A percentile compares a stretch with the other conserved stretches of the same genome.
These are phyloP conservation scores for Ceratobasidium sp. DNA, from an alignment of 1,284 basidiomycete species.

Conservation along the genomic window DNA sequence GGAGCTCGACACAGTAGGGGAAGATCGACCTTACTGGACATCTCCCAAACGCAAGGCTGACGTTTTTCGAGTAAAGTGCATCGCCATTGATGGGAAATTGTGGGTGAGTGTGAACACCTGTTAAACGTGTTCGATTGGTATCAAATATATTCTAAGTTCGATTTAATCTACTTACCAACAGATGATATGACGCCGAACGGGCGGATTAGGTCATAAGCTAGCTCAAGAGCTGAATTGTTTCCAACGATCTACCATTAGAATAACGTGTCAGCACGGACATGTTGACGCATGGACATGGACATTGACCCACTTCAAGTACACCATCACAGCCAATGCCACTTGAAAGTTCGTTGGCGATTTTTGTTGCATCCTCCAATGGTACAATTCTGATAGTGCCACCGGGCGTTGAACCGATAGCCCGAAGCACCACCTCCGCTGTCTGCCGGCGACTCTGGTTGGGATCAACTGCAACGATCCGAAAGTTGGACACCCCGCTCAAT, in stretches of 20 bases:
- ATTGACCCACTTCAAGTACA: conserved; percentile 65
- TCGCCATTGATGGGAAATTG: conserved; percentile 52
- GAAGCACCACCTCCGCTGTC: conserved; percentile 44
- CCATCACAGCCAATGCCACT: conserved; percentile 64
- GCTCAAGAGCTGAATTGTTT: conserved; percentile 68
- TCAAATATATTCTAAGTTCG: conserved; percentile 6
- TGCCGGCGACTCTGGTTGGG: conserved; percentile 58
- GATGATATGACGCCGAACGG: conserved; percentile 81
- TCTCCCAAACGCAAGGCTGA: conserved; percentile 81
- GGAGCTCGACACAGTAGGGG: conserved; percentile 71
- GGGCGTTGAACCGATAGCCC: background rate
- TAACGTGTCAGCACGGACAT: background rate
- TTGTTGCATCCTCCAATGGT: conserved; percentile 61
- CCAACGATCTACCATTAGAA: conserved; percentile 73
- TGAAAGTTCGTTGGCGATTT: conserved; percentile 61
- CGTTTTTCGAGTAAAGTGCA: conserved; percentile 81
- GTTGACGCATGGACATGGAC: background rate
- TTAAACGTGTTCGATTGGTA: background rate
- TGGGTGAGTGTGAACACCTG: conserved; percentile 49
- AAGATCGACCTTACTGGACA: conserved; percentile 86
- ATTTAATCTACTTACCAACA: conserved; percentile 66
- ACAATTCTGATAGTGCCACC: conserved; percentile 53
- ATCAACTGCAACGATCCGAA: conserved; percentile 69
- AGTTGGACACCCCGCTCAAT: conserved; percentile 55
- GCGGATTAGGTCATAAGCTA: conserved; percentile 79